Base-by-base conservation (phyloP, 148 eudicot genomes). In the Pouteria glomerata region DNA sequence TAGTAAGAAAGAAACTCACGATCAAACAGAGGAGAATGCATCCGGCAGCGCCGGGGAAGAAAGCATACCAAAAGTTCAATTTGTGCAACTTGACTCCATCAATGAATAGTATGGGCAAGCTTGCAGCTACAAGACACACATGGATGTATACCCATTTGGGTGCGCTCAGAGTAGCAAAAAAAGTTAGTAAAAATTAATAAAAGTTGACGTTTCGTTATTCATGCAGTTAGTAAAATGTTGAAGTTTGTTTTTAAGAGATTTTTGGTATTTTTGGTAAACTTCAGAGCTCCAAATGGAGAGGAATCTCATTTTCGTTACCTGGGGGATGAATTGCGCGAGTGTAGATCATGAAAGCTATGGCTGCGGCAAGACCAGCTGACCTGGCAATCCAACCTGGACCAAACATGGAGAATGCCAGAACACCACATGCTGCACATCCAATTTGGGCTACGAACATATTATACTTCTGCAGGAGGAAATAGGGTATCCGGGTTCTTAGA, bases 121-220 rank as follows among this genome's bases (percentile, higher is more conserved):
- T 89, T 63, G 97, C 99, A 80, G 97, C 99, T 95, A 70, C 81
- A 85, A n/a, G n/a, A n/a, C n/a, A n/a, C n/a, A n/a, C n/a, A n/a
- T n/a, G n/a, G n/a, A n/a, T n/a, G n/a, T n/a, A n/a, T n/a, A n/a
- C n/a, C n/a, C n/a, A n/a, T n/a, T n/a, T n/a, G n/a, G n/a, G n/a
- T n/a, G n/a, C n/a, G n/a, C n/a, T n/a, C n/a, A n/a, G n/a, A n/a
- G n/a, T n/a, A n/a, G n/a, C n/a, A n/a, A n/a, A n/a, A n/a, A n/a
- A n/a, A n/a, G n/a, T n/a, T n/a, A n/a, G n/a, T n/a, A n/a, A n/a
- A n/a, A n/a, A n/a, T n/a, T n/a, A n/a, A n/a, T n/a, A n/a, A n/a
- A n/a, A n/a, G n/a, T n/a, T n/a, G n/a, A n/a, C n/a, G n/a, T n/a
- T n/a, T n/a, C n/a, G n/a, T n/a, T n/a, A n/a, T n/a, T n/a, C n/a